Percentiles rank a stretch among this genome's conserved stretches.
These are phyloP conservation scores for Gossypium stocksii DNA, from an alignment of 345 rosid species.

Conservation along the genomic window DNA sequence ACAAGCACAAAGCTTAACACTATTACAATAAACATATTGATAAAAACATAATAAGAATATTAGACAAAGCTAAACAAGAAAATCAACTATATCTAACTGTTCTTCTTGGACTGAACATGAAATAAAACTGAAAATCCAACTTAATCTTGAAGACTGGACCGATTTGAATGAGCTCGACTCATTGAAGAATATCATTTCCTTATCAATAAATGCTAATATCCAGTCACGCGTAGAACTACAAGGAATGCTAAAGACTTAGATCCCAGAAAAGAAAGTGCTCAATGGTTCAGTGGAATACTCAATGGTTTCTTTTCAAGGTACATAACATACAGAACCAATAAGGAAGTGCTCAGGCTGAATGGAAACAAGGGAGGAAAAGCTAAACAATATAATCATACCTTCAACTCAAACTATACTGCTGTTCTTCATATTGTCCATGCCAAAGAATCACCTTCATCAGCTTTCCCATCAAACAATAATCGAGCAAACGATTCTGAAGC, in stretches of 20 bases:
- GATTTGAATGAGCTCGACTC: background rate
- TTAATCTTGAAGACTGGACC: background rate
- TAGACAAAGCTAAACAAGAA: background rate
- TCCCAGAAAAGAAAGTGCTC: background rate
- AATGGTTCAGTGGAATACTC: background rate
- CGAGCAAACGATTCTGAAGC: background rate
- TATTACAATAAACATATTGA: background rate
- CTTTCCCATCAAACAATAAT: conserved; percentile 1
- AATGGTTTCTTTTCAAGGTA: background rate
- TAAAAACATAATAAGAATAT: background rate
- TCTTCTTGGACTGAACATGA: conserved; percentile 1
- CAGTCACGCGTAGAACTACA: background rate
- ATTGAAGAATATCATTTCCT: background rate
- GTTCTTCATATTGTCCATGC: conserved; percentile 8
- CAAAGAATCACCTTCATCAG: background rate
- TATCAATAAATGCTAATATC: background rate
- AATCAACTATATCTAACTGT: background rate
- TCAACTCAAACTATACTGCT: conserved; percentile 13
- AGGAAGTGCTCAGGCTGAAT: background rate
- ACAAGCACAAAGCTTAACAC: background rate
- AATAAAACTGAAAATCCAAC: background rate
- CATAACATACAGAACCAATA: background rate
- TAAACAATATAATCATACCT: conserved; percentile 17
- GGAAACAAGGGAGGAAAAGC: background rate
- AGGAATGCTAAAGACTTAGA: background rate